Percentiles rank a stretch among this genome's conserved stretches.
phyloP scores from a whole-genome alignment of 176 grass and related monocot genomes.

The Bothriochloa decipiens region DNA sequence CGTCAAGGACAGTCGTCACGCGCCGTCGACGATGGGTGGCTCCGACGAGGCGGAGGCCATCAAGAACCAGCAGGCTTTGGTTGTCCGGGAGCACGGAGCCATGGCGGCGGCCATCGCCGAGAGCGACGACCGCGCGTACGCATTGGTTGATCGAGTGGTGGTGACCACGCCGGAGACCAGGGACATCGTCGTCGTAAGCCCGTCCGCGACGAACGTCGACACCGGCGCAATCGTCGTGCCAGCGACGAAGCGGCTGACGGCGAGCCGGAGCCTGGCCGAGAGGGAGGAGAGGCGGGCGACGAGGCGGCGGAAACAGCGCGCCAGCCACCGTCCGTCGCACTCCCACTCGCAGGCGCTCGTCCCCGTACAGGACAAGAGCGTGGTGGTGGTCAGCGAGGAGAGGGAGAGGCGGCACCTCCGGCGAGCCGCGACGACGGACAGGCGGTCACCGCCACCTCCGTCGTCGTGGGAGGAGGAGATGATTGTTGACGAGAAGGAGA shows the following conservation, averaged over 20 bases:
- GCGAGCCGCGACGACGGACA: slow-evolving; percentile 31
- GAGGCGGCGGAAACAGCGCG: slow-evolving; percentile 22
- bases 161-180: slow-evolving; percentile 1
- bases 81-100: slow-evolving; percentile 1
- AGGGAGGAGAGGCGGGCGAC: slow-evolving; percentile 18
- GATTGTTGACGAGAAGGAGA: slow-evolving; percentile 29
- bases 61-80: slow-evolving; percentile 10
- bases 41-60: not conserved
- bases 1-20: not conserved
- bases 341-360: slow-evolving; percentile 47
- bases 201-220: not conserved
- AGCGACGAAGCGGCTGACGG: not conserved
- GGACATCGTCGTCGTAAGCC: not conserved
- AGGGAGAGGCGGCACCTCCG: slow-evolving; percentile 42
- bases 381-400: slow-evolving; percentile 48
- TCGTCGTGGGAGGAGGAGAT: not conserved
- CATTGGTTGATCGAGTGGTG: not conserved
- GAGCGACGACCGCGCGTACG: slow-evolving; percentile 11
- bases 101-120: not conserved
- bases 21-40: not conserved
- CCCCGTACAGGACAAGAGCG: slow-evolving; percentile 49
- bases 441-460: not conserved
- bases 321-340: slow-evolving; percentile 40
- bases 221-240: not conserved
- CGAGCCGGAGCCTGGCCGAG: slow-evolving; percentile 32